Conservation (phyloP, 179 eudicot species). For the Silene vulgaris region DNA sequence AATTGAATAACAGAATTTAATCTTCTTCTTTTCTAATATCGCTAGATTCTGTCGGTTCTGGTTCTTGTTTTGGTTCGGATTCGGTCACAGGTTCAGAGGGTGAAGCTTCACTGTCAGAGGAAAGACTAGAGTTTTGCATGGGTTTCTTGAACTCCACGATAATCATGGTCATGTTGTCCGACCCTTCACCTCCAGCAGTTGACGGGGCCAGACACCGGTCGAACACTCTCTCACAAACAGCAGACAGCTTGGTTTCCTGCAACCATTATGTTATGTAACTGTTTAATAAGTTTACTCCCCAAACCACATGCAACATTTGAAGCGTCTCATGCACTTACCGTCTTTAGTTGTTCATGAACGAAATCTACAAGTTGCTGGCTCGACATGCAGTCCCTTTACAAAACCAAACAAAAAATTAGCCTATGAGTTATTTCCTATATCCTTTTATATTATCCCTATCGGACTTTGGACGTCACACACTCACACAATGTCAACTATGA, state of each 20-base stretch:
- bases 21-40: constrained; percentile 4
- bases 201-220: constrained; percentile 77
- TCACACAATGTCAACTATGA: no score
- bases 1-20: no score
- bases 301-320: background rate
- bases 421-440: background rate
- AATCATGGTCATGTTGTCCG: constrained; percentile 96
- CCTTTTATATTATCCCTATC: no score
- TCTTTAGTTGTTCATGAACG: constrained; percentile 31
- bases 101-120: constrained; percentile 28
- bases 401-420: constrained; percentile 19
- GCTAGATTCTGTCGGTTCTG: constrained; percentile 24
- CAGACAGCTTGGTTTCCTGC: constrained; percentile 75
- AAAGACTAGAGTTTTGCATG: constrained; percentile 13
- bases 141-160: constrained; percentile 74
- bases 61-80: constrained; percentile 16
- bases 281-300: background rate
- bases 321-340: constrained; percentile 40
- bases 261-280: background rate
- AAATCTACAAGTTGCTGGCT: constrained; percentile 47
- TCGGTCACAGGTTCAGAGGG: constrained; percentile 21
- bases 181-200: constrained; percentile 87
- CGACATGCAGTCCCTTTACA: constrained; percentile 81
- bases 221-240: constrained; percentile 64
- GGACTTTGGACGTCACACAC: no score